Percentiles rank a stretch among this genome's conserved stretches.
phyloP scores from a whole-genome alignment of 768 basidiomycete genomes.

The Daedaleopsis nitida region DNA sequence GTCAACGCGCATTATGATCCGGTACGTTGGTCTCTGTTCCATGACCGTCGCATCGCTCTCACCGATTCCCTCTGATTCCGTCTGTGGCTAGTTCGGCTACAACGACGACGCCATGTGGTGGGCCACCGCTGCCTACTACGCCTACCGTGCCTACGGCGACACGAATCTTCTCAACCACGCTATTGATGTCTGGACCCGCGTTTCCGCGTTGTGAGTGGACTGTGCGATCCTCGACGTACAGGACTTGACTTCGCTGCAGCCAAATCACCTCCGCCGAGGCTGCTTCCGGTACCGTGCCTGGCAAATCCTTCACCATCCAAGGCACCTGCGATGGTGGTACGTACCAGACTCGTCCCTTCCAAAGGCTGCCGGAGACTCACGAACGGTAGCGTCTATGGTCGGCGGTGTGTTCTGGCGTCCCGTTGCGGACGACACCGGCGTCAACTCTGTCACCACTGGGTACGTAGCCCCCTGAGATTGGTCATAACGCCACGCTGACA shows the following conservation, averaged over 20 bases:
- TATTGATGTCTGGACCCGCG: constrained; percentile 49
- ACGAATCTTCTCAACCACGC: constrained; percentile 44
- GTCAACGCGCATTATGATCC: constrained; percentile 45
- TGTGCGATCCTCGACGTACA: background rate
- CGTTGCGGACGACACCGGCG: constrained; percentile 39
- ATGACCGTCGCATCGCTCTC: background rate
- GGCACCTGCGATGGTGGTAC: constrained; percentile 50
- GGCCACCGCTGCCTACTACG: constrained; percentile 54
- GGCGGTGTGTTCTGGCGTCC: constrained; percentile 61
- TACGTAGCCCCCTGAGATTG: constrained; percentile 25
- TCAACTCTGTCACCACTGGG: constrained; percentile 58
- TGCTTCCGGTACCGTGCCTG: constrained; percentile 37
- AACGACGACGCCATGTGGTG: constrained; percentile 60
- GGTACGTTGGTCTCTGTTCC: background rate
- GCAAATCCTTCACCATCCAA: constrained; percentile 44
- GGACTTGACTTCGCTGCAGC: constrained; percentile 25
- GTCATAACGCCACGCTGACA: background rate
- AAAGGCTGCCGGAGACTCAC: no score
- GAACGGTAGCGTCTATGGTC: constrained; percentile 20
- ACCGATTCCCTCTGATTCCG: background rate
- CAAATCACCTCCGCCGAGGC: constrained; percentile 46
- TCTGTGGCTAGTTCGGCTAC: constrained; percentile 35
- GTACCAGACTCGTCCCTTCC: constrained; percentile 30
- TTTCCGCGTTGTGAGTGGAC: constrained; percentile 45
- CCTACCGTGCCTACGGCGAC: constrained; percentile 50